Evolutionary conservation across 2,329 filamentous ascomycete species (phyloP), one percentile per base, ranked within the genome.

Genomic region (Penicillium aurantiogriseum): DNA sequence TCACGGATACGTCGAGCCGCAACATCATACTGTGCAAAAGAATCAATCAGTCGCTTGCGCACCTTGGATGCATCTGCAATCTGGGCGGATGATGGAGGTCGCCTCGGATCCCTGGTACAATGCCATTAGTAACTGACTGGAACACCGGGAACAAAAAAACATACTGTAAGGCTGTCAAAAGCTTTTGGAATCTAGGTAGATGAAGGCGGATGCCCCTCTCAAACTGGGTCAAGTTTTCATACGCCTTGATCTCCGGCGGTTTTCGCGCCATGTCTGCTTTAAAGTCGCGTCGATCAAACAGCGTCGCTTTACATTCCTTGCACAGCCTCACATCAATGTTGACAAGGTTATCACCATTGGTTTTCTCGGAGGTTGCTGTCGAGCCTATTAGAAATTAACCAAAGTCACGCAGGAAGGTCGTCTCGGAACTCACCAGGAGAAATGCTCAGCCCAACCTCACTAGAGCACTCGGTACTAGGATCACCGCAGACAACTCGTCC

Each of bases 401-500:
- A 31, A 45, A 48, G 38, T 29, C 23, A 33, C 33, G n/a, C 5
- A 21, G 8, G 44, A 38, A n/a, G 25, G 52, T 13, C 55, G 35
- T 15, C 35, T 23, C 45, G n/a, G 10, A 46, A 76, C 83, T 74
- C 80, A 86, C 85, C 77, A 69, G 83, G 77, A 69, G 87, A 81
- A 19, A 97, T 87, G 67, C 89, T 91, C 43, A 99, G 77, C 5
- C 88, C 90, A 52, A 99, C 82, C 66, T 96, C 90, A 9, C 81
- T 85, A 0, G 94, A 99, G 74, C 94, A 99, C 4, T 77, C 86
- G 0, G 94, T 99, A 56, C 85, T 83, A 0, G 85, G 85, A 74
- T 99, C 94, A 13, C 91, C 91, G 71, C 94, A 99, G 0, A 99
- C 91, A 0, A 99, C 92, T 43, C 89, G 85, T 4, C 94, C 94